These are phyloP conservation scores for Stellera chamaejasme DNA, from an alignment of 345 rosid species.

Conservation along the genomic window DNA sequence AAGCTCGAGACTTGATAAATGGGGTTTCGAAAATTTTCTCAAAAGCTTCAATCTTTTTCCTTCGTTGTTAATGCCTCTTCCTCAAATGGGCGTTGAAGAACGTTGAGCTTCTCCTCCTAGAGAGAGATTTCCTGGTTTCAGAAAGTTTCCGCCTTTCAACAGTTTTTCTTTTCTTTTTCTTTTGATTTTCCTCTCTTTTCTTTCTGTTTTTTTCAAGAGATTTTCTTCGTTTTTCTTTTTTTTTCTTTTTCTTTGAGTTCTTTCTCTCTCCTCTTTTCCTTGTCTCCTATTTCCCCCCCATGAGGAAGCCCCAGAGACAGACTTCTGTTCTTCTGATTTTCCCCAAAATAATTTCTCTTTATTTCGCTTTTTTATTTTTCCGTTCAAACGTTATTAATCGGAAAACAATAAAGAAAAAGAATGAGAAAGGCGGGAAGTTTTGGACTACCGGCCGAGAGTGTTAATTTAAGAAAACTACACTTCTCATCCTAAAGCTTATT, in stretches of 20 bases:
- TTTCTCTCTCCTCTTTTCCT: constrained; percentile 10
- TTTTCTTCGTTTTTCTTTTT: constrained; percentile 4
- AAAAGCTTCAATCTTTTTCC: neutral
- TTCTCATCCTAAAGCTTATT: too few species aligned
- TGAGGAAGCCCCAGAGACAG: constrained; percentile 1
- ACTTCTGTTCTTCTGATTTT: constrained; percentile 9
- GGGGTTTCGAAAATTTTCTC: neutral
- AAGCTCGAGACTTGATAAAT: neutral
- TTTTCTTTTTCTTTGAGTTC: constrained; percentile 4
- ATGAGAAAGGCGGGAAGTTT: neutral
- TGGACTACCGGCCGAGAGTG: too few species aligned
- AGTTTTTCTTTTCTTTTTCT: neutral
- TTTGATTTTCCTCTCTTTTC: constrained; percentile 12
- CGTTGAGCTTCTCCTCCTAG: neutral
- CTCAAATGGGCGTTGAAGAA: constrained; percentile 12
- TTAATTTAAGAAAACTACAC: too few species aligned
- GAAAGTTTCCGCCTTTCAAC: too few species aligned
- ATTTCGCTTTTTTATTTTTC: neutral
- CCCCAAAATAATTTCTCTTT: neutral
- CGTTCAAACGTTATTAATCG: neutral
- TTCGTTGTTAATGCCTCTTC: constrained; percentile 39
- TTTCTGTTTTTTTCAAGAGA: constrained; percentile 2
- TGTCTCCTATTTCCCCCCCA: constrained; percentile 10
- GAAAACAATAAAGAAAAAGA: constrained; percentile 1
- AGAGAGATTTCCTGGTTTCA: neutral